These are phyloP conservation scores for Colletotrichum limetticola DNA, from an alignment of 2,329 filamentous ascomycete genomes.

Conservation along the genomic window DNA sequence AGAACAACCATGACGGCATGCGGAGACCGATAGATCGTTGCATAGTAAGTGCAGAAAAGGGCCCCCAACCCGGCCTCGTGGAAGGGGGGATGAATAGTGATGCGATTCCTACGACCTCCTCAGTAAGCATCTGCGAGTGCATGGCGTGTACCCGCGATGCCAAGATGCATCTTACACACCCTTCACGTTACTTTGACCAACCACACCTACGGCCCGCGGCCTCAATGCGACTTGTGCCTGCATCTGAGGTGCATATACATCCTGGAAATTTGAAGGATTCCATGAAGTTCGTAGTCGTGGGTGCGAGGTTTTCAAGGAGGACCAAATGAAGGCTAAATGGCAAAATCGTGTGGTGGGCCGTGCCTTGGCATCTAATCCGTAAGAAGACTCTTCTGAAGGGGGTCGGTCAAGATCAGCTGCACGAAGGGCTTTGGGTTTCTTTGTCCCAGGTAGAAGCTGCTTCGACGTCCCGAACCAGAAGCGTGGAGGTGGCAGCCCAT, in stretches of 20 bases:
- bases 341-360: neutral
- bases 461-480: neutral
- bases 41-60: neutral
- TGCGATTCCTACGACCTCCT: neutral
- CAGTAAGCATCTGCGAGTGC: conserved; percentile 7
- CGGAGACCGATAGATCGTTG: neutral
- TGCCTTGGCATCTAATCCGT: neutral
- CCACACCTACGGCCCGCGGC: neutral
- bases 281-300: neutral
- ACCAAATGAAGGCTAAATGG: neutral
- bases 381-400: neutral
- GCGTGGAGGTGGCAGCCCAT: neutral
- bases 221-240: conserved; percentile 23
- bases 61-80: neutral
- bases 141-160: conserved; percentile 16
- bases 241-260: conserved; percentile 19
- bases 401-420: no score
- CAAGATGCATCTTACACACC: conserved; percentile 21
- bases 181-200: conserved; percentile 9
- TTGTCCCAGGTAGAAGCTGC: neutral
- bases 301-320: neutral
- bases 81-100: neutral
- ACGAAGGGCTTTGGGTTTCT: neutral
- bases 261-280: conserved; percentile 1
- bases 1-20: conserved; percentile 12